phyloP scores from a whole-genome alignment of 2,329 filamentous ascomycete genomes.

The Dryadomyces sulphureus region DNA sequence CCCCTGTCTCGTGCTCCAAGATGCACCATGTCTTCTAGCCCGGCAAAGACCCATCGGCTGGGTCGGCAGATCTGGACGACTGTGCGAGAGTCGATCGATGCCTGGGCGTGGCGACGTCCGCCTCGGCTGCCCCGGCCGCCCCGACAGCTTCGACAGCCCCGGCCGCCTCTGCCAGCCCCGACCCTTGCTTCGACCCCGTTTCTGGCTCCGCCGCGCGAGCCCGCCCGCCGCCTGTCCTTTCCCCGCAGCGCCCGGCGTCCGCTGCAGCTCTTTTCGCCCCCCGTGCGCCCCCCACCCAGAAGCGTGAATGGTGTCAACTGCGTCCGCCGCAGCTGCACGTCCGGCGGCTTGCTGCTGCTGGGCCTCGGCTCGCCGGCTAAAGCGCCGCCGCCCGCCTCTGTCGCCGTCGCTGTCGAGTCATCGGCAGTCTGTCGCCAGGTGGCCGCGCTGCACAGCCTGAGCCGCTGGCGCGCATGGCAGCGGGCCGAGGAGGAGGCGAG shows the following conservation, averaged over 20 bases:
- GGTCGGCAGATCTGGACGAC: slow-evolving; percentile 20
- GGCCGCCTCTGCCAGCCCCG: too few species aligned
- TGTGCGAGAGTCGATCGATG: slow-evolving; percentile 15
- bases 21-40: slow-evolving; percentile 19
- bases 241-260: slow-evolving; percentile 9
- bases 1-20: background rate
- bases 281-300: background rate
- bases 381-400: slow-evolving; percentile 19
- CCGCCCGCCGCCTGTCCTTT: background rate
- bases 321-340: slow-evolving; percentile 36
- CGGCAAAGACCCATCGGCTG: slow-evolving; percentile 19
- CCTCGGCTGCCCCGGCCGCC: too few species aligned
- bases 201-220: background rate
- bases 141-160: too few species aligned
- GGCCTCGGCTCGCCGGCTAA: slow-evolving; percentile 25
- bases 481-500: too few species aligned
- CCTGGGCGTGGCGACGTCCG: slow-evolving; percentile 5
- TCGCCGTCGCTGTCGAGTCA: too few species aligned
- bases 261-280: background rate
- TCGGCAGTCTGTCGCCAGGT: too few species aligned
- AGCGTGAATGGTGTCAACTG: too few species aligned
- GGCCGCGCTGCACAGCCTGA: too few species aligned
- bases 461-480: too few species aligned
- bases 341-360: slow-evolving; percentile 37
- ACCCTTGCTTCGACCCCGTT: too few species aligned